phyloP scores from a whole-genome alignment of 2,329 filamentous ascomycete species.

The Pseudogymnoascus sp. region DNA sequence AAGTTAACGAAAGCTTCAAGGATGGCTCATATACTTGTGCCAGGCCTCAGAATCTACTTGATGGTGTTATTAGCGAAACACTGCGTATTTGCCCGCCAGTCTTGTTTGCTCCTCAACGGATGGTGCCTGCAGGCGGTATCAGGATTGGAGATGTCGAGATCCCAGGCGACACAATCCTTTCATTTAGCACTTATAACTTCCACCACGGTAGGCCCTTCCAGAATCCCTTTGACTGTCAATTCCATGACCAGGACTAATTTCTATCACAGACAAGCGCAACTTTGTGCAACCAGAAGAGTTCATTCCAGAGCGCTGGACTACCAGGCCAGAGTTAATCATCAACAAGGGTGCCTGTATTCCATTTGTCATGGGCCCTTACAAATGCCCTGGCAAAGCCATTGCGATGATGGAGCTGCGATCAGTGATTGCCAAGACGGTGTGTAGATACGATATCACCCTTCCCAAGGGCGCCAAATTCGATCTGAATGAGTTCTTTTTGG shows the following conservation, averaged over 20 bases:
- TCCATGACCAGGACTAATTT: neutral
- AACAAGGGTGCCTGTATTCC: slow-evolving; percentile 25
- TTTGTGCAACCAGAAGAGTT: slow-evolving; percentile 20
- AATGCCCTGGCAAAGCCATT: slow-evolving; percentile 27
- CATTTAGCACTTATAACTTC: slow-evolving; percentile 12
- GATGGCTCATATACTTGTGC: slow-evolving; percentile 12
- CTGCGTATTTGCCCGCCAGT: slow-evolving; percentile 16
- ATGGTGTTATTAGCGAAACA: slow-evolving; percentile 18
- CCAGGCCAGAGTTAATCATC: slow-evolving; percentile 16
- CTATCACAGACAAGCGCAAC: slow-evolving; percentile 12
- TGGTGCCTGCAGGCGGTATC: slow-evolving; percentile 30
- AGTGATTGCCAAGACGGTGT: slow-evolving; percentile 18
- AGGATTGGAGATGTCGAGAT: slow-evolving; percentile 13
- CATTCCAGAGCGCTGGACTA: slow-evolving; percentile 27
- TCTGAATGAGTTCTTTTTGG: slow-evolving; percentile 12
- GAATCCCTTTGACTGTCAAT: neutral
- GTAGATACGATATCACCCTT: slow-evolving; percentile 20
- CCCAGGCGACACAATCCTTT: slow-evolving; percentile 13
- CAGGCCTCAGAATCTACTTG: slow-evolving; percentile 14
- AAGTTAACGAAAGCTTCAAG: slow-evolving; percentile 2
- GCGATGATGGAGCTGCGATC: slow-evolving; percentile 28
- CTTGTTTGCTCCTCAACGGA: slow-evolving; percentile 22
- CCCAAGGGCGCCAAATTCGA: slow-evolving; percentile 14
- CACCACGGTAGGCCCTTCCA: slow-evolving; percentile 13
- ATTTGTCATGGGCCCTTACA: slow-evolving; percentile 21